phyloP scores from a whole-genome alignment of 139 green algal species.

The Pycnococcus provasolii region DNA sequence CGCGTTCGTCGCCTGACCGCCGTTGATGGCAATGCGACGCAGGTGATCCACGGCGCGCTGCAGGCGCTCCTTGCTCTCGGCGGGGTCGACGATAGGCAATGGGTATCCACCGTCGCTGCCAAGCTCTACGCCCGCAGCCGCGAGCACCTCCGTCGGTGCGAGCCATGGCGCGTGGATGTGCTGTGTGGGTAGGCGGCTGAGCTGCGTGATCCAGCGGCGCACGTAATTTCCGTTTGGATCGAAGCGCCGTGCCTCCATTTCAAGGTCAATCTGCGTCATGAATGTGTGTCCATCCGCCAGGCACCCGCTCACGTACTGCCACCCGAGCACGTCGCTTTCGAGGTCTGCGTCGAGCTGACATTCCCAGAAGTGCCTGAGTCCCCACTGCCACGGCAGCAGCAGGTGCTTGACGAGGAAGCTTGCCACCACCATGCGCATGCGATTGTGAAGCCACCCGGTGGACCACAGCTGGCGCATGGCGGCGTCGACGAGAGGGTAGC shows the following conservation, averaged over 20 bases:
- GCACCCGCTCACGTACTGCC: constrained; percentile 62
- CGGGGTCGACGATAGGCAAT: constrained; percentile 19
- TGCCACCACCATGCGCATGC: constrained; percentile 56
- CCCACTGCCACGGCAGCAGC: constrained; percentile 86
- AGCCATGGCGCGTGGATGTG: constrained; percentile 50
- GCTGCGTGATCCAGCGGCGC: constrained; percentile 67
- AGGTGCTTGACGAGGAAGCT: constrained; percentile 82
- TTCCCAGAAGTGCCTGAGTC: constrained; percentile 87
- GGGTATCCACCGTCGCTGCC: constrained; percentile 23
- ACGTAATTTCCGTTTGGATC: constrained; percentile 80
- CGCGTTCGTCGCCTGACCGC: too few relatives aligned
- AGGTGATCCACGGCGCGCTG: too few relatives aligned
- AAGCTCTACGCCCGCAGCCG: constrained; percentile 29
- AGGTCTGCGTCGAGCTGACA: constrained; percentile 78
- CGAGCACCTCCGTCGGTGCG: constrained; percentile 20
- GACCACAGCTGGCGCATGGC: constrained; percentile 78
- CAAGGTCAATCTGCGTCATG: background rate
- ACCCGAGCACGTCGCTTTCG: constrained; percentile 75
- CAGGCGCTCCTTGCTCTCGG: too few relatives aligned
- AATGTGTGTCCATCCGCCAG: constrained; percentile 51
- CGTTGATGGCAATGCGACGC: too few relatives aligned
- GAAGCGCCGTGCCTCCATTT: constrained; percentile 15
- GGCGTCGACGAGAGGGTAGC: constrained; percentile 76
- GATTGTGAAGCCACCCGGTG: constrained; percentile 76
- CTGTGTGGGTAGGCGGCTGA: constrained; percentile 45